Conservation (phyloP, 2,329 filamentous ascomycete species). For the Exophiala oligosperma region DNA sequence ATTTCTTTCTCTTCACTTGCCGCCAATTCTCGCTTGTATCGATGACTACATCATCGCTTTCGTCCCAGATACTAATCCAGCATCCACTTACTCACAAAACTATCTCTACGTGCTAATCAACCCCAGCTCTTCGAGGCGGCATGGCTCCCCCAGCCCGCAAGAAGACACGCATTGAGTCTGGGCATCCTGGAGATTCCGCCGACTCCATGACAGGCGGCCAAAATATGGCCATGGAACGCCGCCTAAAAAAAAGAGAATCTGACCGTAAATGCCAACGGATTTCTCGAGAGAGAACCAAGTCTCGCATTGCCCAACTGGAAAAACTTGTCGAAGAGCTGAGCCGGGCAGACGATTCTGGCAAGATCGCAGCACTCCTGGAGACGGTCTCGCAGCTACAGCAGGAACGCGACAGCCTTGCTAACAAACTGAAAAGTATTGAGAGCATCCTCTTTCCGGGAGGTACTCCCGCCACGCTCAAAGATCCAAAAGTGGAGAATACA, state of each 20-base stretch:
- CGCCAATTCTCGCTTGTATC: too few species aligned
- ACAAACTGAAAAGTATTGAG: constrained; percentile 20
- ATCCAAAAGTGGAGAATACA: background rate
- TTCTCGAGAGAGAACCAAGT: constrained; percentile 10
- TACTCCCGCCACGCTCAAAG: background rate
- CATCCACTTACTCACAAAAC: background rate
- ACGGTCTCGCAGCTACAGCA: constrained; percentile 12
- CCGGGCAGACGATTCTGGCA: constrained; percentile 5
- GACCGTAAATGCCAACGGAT: constrained; percentile 12
- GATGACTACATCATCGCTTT: background rate
- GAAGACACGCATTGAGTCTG: background rate
- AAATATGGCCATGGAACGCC: background rate
- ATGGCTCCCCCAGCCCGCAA: background rate
- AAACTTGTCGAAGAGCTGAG: constrained; percentile 6
- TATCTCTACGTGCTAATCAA: background rate
- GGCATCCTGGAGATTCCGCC: background rate
- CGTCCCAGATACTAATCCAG: background rate
- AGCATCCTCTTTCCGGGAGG: background rate
- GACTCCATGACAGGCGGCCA: background rate
- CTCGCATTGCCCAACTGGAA: constrained; percentile 10
- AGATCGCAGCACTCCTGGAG: constrained; percentile 14
- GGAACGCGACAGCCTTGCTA: constrained; percentile 19
- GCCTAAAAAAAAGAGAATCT: constrained; percentile 11
- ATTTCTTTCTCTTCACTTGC: too few species aligned
- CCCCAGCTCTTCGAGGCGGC: background rate